Conservation (phyloP, 2,329 filamentous ascomycete genomes). For the Pochonia chlamydosporia region DNA sequence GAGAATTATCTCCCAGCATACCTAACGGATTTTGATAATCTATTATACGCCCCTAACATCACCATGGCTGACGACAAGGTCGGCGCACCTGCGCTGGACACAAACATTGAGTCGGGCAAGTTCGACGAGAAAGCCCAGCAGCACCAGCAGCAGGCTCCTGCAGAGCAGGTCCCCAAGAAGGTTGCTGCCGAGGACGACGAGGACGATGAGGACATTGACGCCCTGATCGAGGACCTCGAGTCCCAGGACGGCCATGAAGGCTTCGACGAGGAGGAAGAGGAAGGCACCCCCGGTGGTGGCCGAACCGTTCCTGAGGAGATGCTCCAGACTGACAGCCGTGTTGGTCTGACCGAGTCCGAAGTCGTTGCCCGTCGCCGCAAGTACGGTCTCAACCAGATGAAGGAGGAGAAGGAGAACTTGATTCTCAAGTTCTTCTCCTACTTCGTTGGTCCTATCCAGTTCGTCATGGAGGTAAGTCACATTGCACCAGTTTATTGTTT, state of each 20-base stretch:
- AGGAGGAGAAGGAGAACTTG: constrained; percentile 82
- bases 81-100: constrained; percentile 53
- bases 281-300: constrained; percentile 43
- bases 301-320: constrained; percentile 66
- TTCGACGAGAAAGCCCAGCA: constrained; percentile 57
- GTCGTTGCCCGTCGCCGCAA: constrained; percentile 60
- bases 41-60: constrained; percentile 2
- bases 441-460: constrained; percentile 86
- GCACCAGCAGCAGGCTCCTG: constrained; percentile 13
- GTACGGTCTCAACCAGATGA: constrained; percentile 83
- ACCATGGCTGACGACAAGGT: constrained; percentile 45
- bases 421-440: constrained; percentile 77
- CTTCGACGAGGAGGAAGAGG: constrained; percentile 55
- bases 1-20: constrained; percentile 4
- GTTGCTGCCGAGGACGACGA: constrained; percentile 59
- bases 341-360: constrained; percentile 68
- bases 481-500: constrained; percentile 6
- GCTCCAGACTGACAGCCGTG: constrained; percentile 68
- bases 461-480: constrained; percentile 86
- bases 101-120: constrained; percentile 57
- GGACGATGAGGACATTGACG: constrained; percentile 73
- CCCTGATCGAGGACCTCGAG: constrained; percentile 81
- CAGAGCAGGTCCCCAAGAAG: constrained; percentile 30
- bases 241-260: constrained; percentile 67
- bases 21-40: constrained; percentile 1